Conservation (phyloP, 352 stramenopile species). For the Globisporangium alternatum region DNA sequence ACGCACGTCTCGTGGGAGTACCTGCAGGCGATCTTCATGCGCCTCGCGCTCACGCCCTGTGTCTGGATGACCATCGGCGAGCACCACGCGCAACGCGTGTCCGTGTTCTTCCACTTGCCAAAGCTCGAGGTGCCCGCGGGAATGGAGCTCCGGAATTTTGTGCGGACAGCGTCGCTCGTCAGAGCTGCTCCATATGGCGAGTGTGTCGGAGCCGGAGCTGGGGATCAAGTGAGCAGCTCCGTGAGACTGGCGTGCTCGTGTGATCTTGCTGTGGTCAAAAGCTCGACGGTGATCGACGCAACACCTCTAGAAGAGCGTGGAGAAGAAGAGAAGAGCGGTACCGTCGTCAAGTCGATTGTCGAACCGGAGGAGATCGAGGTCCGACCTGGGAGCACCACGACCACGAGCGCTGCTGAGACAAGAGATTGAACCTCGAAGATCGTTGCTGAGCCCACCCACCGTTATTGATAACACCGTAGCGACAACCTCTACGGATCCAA, state of each 20-base stretch:
- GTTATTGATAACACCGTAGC: too few relatives aligned
- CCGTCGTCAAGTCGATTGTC: neutral
- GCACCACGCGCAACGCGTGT: conserved; percentile 20
- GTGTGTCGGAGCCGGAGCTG: neutral
- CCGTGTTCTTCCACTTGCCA: neutral
- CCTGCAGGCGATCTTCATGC: conserved; percentile 34
- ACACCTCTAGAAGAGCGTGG: neutral
- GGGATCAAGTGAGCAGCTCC: neutral
- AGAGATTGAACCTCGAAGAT: too few relatives aligned
- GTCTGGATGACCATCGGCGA: conserved; percentile 39
- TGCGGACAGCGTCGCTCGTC: neutral
- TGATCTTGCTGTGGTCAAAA: neutral
- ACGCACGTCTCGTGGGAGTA: conserved; percentile 26
- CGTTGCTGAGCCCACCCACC: too few relatives aligned
- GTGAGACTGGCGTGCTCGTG: neutral
- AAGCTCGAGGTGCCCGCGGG: neutral
- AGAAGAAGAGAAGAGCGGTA: neutral
- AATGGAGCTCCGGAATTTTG: conserved; percentile 1
- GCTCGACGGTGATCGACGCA: neutral
- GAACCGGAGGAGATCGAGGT: neutral
- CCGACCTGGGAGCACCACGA: neutral
- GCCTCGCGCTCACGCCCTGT: conserved; percentile 24
- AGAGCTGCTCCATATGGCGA: neutral
- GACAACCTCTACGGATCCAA: too few relatives aligned
- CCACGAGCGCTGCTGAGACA: too few relatives aligned